Evolutionary conservation across 768 basidiomycete species (phyloP).

Genomic region (Hygrophorus pudorinus): DNA sequence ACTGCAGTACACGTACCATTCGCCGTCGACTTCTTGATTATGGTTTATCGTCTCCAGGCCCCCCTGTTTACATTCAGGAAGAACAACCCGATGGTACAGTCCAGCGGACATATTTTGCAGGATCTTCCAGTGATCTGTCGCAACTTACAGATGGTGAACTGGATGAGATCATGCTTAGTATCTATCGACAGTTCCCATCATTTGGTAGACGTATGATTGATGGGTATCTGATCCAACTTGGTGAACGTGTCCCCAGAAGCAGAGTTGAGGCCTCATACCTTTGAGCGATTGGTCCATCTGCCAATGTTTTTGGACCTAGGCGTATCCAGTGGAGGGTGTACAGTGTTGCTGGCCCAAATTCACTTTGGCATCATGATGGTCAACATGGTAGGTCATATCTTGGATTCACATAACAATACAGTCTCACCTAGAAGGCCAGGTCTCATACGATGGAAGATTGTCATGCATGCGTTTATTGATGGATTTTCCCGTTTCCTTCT

Average conservation of each 20-base stretch:
- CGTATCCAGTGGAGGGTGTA: conserved; percentile 20
- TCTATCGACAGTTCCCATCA: conserved; percentile 16
- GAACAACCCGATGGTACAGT: conserved; percentile 10
- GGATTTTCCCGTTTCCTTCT: conserved; percentile 27
- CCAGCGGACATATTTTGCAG: conserved; percentile 3
- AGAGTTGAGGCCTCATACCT: conserved; percentile 13
- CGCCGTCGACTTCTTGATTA: conserved; percentile 13
- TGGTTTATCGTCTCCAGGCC: conserved; percentile 12
- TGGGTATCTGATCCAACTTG: conserved; percentile 13
- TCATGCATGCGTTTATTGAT: conserved; percentile 33
- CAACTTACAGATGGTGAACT: conserved; percentile 14
- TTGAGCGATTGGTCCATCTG: conserved; percentile 14
- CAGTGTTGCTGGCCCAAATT: conserved; percentile 23
- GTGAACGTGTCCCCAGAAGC: conserved; percentile 12
- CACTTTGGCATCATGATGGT: conserved; percentile 29
- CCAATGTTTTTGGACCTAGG: conserved; percentile 13
- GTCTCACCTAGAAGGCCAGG: conserved; percentile 15
- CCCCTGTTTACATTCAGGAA: conserved; percentile 10
- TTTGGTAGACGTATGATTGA: conserved; percentile 18
- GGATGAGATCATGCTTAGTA: conserved; percentile 12
- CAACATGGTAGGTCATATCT: conserved; percentile 22
- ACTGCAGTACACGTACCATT: conserved; percentile 9
- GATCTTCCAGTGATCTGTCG: conserved; percentile 7
- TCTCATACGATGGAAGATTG: conserved; percentile 25
- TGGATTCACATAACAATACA: conserved; percentile 15